Evolutionary conservation across 78 protist species (phyloP).

Genomic region (Tieghemostelium lacteum): DNA sequence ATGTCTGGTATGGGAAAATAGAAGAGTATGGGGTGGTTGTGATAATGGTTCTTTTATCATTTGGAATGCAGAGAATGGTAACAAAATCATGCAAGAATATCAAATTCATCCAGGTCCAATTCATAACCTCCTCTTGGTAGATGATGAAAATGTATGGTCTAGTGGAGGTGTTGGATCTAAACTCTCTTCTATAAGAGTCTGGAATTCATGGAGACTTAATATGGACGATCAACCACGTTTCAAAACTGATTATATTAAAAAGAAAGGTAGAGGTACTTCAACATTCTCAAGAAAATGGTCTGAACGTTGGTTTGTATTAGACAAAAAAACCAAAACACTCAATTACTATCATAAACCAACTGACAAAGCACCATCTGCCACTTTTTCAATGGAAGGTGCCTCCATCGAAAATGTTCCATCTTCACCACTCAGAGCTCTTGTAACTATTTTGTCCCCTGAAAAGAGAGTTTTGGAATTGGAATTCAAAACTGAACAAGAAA

Average conservation of each 20-base stretch:
- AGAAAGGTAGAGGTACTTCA: constrained; percentile 31
- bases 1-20: constrained; percentile 44
- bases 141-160: constrained; percentile 66
- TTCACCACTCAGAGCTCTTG: constrained; percentile 5
- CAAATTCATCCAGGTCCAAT: constrained; percentile 53
- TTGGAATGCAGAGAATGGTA: constrained; percentile 82
- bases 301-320: constrained; percentile 49
- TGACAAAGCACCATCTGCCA: constrained; percentile 27
- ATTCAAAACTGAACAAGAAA: constrained; percentile 23
- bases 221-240: constrained; percentile 32
- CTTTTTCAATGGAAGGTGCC: constrained; percentile 16
- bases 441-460: constrained; percentile 17
- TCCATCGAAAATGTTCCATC: background rate
- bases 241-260: constrained; percentile 30
- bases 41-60: constrained; percentile 23
- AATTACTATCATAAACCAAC: constrained; percentile 37
- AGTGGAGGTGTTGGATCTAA: constrained; percentile 49
- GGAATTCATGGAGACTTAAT: constrained; percentile 74
- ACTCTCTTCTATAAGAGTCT: constrained; percentile 24
- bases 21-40: constrained; percentile 74
- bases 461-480: constrained; percentile 35
- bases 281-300: constrained; percentile 57
- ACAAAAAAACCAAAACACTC: constrained; percentile 21
- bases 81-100: constrained; percentile 19
- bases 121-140: constrained; percentile 23